Base-by-base conservation (phyloP, 306 rosid species). In the Ochetophila trinervis region DNA sequence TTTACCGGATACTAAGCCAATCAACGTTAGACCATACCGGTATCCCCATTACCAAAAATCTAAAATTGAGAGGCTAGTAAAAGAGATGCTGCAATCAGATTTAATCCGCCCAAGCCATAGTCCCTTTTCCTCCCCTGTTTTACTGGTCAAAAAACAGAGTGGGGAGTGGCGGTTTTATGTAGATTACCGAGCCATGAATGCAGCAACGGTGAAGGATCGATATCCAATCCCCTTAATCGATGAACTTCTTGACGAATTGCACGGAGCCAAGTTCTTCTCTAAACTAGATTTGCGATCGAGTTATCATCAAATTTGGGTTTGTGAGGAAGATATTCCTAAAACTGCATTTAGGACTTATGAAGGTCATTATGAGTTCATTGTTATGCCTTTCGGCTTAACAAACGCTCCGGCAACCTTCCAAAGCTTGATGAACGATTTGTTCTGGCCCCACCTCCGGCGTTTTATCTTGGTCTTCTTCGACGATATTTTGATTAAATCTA, bases 391-490 rank as follows among this genome's bases (percentile, higher is more conserved):
- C 49, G 49, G 10, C 2, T 14, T 44, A 9, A 44, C 49, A 2
- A 44, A 44, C 6, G 49, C 49, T 6, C 49, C 49, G 1, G 10
- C 49, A 44, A 13, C 59, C 40, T 44, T 44, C 16, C 49, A 14
- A 6, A 8, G 14, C 5, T 1, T 44, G 2, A 44, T 44, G 49
- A 44, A 44, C 49, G 49, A 44, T 17, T 3, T 59, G 17, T 19
- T 45, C 0, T 9, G 36, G 22, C 64, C 48, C 0, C 27, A 6
- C 2, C 0, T 74, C 0, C 4, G 59, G 6, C 60, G 37, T 4
- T 58, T 49, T 50, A 54, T 74, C 0, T 9, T 60, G 1, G 68
- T 66, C 0, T 66, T 73, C 21, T 55, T 64, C 35, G 54, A 73
- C 23, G 56, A 74, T 5, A 66, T 74, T 0, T 3, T 66, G 0